A percentile compares a stretch with the other conserved stretches of the same genome.
Conservation (phyloP, 2,329 filamentous ascomycete species). For the Lachnellula subtilissima region DNA sequence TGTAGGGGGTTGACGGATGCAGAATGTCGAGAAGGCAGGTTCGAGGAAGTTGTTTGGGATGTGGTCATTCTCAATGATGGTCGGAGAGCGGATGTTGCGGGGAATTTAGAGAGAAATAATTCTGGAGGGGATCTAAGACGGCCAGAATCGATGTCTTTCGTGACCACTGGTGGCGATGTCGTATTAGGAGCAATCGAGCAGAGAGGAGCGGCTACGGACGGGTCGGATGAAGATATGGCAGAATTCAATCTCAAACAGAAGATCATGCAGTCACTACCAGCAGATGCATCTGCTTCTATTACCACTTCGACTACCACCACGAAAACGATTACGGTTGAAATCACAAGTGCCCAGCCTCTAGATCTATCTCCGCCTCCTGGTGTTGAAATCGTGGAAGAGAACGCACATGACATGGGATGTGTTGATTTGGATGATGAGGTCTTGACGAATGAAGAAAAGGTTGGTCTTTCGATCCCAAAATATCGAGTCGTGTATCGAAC, state of each 20-base stretch:
- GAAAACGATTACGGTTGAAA: constrained; percentile 61
- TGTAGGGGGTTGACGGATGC: constrained; percentile 49
- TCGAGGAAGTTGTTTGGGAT: constrained; percentile 61
- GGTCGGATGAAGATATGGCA: constrained; percentile 34
- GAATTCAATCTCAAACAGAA: constrained; percentile 48
- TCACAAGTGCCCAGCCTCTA: constrained; percentile 48
- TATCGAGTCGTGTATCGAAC: constrained; percentile 58
- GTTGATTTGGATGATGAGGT: constrained; percentile 14
- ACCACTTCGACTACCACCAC: constrained; percentile 55
- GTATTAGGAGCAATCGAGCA: constrained; percentile 36
- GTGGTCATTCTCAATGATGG: constrained; percentile 58
- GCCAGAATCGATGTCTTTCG: constrained; percentile 33
- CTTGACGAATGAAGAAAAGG: constrained; percentile 15
- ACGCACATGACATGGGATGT: constrained; percentile 20
- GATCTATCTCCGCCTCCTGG: constrained; percentile 52
- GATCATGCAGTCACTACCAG: constrained; percentile 50
- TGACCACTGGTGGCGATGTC: constrained; percentile 23
- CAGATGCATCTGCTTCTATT: constrained; percentile 55
- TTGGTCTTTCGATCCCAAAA: constrained; percentile 18
- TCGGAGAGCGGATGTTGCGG: constrained; percentile 50
- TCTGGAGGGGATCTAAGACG: constrained; percentile 30
- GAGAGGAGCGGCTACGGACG: constrained; percentile 35
- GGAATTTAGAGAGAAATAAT: constrained; percentile 18
- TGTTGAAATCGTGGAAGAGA: constrained; percentile 54
- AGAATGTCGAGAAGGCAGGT: constrained; percentile 42